phyloP scores from a whole-genome alignment of 164 flowering plant species.

The Protea cynaroides region DNA sequence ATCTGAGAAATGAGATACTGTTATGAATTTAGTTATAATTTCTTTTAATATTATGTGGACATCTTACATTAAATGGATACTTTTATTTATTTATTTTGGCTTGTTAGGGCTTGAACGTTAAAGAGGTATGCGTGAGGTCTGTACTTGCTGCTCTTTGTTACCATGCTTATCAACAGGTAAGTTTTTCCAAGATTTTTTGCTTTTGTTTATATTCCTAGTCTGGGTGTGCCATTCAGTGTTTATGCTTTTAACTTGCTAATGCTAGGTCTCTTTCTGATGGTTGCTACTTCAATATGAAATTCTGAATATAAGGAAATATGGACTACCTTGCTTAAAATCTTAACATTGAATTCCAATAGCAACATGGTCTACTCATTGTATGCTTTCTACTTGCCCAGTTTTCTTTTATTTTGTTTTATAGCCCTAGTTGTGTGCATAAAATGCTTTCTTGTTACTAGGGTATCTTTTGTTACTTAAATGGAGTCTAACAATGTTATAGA shows the following conservation, averaged over 20 bases:
- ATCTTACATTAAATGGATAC: not conserved
- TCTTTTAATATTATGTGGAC: not conserved
- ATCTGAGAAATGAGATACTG: not conserved
- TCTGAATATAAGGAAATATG: no score
- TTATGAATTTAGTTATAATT: not conserved
- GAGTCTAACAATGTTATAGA: no score
- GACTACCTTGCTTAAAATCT: no score
- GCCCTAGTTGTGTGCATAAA: no score
- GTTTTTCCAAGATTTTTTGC: constrained; percentile 1
- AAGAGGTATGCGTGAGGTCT: constrained; percentile 48
- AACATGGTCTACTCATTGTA: no score
- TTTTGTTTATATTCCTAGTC: constrained; percentile 1
- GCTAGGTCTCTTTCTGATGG: no score
- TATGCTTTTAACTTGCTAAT: not conserved
- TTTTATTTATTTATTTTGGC: not conserved
- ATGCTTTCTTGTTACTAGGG: no score
- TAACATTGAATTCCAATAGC: no score
- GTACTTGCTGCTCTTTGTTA: constrained; percentile 85
- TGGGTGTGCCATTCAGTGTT: not conserved
- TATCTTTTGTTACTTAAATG: no score
- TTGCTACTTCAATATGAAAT: no score
- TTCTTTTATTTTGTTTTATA: no score
- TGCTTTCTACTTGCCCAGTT: no score
- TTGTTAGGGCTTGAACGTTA: constrained; percentile 67
- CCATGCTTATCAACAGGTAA: constrained; percentile 98